Percentiles rank a stretch among this genome's conserved stretches.
phyloP scores from a whole-genome alignment of 192 early-diverging fungal species.

The Dissophora ornata region DNA sequence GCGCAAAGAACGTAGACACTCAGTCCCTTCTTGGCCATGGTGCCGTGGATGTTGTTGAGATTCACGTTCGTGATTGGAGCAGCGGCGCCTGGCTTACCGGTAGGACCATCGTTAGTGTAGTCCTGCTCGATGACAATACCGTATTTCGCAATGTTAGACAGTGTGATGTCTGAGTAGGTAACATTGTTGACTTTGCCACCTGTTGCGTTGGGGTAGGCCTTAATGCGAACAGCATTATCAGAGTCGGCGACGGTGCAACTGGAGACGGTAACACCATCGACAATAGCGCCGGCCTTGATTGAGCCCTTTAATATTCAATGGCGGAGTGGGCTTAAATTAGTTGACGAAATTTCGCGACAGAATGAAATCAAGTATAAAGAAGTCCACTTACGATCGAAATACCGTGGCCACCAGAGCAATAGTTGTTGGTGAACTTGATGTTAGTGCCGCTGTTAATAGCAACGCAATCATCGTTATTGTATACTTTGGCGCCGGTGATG shows the following conservation, averaged over 20 bases:
- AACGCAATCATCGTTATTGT: conserved; percentile 65
- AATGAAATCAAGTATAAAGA: not conserved
- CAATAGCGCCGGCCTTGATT: conserved; percentile 44
- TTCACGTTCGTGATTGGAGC: too few species aligned
- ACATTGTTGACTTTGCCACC: too few species aligned
- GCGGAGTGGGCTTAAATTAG: not conserved
- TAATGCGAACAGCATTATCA: conserved; percentile 63
- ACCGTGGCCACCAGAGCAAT: too few species aligned
- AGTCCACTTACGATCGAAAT: too few species aligned
- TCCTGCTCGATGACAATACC: conserved; percentile 60
- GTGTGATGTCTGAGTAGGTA: conserved; percentile 55
- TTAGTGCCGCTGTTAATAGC: conserved; percentile 62
- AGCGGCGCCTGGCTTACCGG: too few species aligned
- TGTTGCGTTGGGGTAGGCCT: conserved; percentile 58
- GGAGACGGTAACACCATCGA: conserved; percentile 52
- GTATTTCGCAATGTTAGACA: conserved; percentile 44
- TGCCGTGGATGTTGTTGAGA: too few species aligned
- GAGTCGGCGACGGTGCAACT: conserved; percentile 44
- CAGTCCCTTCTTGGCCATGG: too few species aligned
- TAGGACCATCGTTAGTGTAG: too few species aligned
- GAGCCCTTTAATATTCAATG: conserved; percentile 36
- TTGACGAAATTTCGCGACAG: not conserved
- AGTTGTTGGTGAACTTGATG: conserved; percentile 52
- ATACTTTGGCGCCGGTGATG: conserved; percentile 47
- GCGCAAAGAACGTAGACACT: too few species aligned